Evolutionary conservation across 176 grass and related monocot genomes (phyloP), one percentile per base, ranked within the genome.

Genomic region (Leersia perrieri): DNA sequence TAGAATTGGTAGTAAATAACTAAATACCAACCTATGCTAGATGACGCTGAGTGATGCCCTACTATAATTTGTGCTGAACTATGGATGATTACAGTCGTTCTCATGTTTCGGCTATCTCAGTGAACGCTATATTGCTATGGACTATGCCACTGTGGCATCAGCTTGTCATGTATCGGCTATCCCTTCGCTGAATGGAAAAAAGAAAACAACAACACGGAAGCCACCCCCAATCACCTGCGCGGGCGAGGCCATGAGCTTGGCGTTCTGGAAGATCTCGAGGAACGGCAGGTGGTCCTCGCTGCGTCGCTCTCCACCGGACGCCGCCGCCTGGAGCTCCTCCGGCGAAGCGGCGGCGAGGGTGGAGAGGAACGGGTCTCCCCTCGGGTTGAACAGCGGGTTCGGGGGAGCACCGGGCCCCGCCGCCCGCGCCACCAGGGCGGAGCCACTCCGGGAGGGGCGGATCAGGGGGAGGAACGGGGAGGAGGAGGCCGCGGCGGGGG

Each of bases 241-340:
- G 22, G 92, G 92, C 60, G 89, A 82, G 57, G 92, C 84, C 89
- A 94, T 91, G 78, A 94, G 92, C 70, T 89, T 91, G 80, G 92
- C 78, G 87, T 80, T 89, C 60, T 89, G 87, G 84, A 94, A 94
- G 83, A 94, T 80, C 81, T 91, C 84, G 55, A 94, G 84, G 64
- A 87, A 94, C 57, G 92, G 92, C 73, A 91, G 89, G 77, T 80
- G 81, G 74, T 94, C 86, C 3, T 87, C 89, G 22, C 89, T 84
- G 15, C 86, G 76, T 64, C 62, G 82, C 13, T 63, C 80, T 36
- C 80, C 61, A 13, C 77, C 87, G 7, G n/a, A n/a, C n/a, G 87
- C 42, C 51, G 84, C 89, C 6, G 78, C 81, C 49, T 58, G 55
- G 2, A 95, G 81, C 29, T 90, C 74, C 84, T 93, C 87, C n/a